phyloP scores from a whole-genome alignment of 176 grass and related monocot species.

The Zoysia pacifica region DNA sequence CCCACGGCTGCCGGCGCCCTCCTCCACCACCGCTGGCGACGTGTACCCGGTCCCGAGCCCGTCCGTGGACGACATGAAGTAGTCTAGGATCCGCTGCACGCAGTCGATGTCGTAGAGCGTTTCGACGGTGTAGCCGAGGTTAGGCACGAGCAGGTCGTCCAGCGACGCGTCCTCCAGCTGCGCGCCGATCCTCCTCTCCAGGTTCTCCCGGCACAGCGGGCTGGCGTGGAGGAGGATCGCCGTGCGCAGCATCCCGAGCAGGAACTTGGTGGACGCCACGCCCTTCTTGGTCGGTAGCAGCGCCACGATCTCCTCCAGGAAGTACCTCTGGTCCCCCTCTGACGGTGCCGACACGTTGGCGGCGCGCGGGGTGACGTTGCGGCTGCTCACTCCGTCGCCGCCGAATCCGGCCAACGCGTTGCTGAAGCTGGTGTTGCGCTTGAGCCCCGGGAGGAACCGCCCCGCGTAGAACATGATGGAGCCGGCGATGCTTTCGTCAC shows the following conservation, averaged over 20 bases:
- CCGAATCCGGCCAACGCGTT: slow-evolving; percentile 29
- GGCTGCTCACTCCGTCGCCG: slow-evolving; percentile 29
- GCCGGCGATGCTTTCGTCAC: slow-evolving; percentile 61
- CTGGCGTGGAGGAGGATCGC: slow-evolving; percentile 74
- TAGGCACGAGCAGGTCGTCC: slow-evolving; percentile 81
- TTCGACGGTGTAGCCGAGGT: slow-evolving; percentile 70
- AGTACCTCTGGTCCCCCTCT: slow-evolving; percentile 71
- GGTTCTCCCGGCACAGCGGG: slow-evolving; percentile 67
- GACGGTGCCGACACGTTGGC: slow-evolving; percentile 52
- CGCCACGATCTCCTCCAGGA: slow-evolving; percentile 89
- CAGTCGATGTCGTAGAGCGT: slow-evolving; percentile 85
- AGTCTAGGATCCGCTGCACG: slow-evolving; percentile 80
- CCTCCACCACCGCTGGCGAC: slow-evolving; percentile 48
- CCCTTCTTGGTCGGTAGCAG: slow-evolving; percentile 79
- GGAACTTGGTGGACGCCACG: slow-evolving; percentile 68
- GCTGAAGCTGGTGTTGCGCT: slow-evolving; percentile 65
- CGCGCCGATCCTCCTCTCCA: slow-evolving; percentile 74
- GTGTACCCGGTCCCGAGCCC: slow-evolving; percentile 45
- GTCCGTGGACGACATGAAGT: slow-evolving; percentile 74
- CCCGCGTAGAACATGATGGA: slow-evolving; percentile 75
- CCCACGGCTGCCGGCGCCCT: slow-evolving; percentile 29
- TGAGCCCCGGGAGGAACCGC: slow-evolving; percentile 56
- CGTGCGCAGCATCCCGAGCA: slow-evolving; percentile 75
- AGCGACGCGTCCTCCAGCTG: slow-evolving; percentile 81
- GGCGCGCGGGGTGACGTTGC: slow-evolving; percentile 48